Conservation (phyloP, 2,329 filamentous ascomycete genomes). For the Pyricularia sp. region DNA sequence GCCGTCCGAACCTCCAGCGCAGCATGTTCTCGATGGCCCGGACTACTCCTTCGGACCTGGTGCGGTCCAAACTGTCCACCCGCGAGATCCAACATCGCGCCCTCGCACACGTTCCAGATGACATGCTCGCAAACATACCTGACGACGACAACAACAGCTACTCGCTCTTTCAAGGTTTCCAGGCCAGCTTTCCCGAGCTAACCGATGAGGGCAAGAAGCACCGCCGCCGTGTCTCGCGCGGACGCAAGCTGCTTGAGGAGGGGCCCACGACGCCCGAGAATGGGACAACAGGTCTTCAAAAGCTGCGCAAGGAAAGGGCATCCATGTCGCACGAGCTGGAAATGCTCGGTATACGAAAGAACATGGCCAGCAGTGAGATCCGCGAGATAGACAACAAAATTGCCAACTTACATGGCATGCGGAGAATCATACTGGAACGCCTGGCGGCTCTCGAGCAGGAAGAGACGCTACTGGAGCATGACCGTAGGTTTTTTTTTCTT, state of each 20-base stretch:
- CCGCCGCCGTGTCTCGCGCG: slow-evolving; percentile 61
- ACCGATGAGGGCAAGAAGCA: slow-evolving; percentile 63
- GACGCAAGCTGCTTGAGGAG: slow-evolving; percentile 66
- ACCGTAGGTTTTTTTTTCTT: slow-evolving; percentile 50
- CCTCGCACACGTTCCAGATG: slow-evolving; percentile 78
- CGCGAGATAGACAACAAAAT: slow-evolving; percentile 96
- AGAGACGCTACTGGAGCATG: slow-evolving; percentile 81
- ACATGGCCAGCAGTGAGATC: slow-evolving; percentile 95
- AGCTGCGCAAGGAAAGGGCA: slow-evolving; percentile 72
- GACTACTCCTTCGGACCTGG: slow-evolving; percentile 86
- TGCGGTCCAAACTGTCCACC: slow-evolving; percentile 83
- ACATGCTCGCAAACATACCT: slow-evolving; percentile 81
- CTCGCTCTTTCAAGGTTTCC: slow-evolving; percentile 93
- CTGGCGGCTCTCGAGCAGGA: slow-evolving; percentile 83
- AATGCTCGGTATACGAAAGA: slow-evolving; percentile 86
- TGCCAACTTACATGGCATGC: slow-evolving; percentile 84
- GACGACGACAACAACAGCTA: slow-evolving; percentile 79
- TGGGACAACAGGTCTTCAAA: slow-evolving; percentile 54
- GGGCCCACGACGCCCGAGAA: slow-evolving; percentile 40
- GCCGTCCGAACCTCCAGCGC: slow-evolving; percentile 74
- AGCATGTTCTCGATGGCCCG: slow-evolving; percentile 86
- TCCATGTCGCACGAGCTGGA: slow-evolving; percentile 77
- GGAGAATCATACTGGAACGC: slow-evolving; percentile 81
- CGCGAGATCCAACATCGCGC: slow-evolving; percentile 92
- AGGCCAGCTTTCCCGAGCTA: slow-evolving; percentile 71